phyloP scores from a whole-genome alignment of 176 grass and related monocot genomes.

The Phoenix roebelenii region DNA sequence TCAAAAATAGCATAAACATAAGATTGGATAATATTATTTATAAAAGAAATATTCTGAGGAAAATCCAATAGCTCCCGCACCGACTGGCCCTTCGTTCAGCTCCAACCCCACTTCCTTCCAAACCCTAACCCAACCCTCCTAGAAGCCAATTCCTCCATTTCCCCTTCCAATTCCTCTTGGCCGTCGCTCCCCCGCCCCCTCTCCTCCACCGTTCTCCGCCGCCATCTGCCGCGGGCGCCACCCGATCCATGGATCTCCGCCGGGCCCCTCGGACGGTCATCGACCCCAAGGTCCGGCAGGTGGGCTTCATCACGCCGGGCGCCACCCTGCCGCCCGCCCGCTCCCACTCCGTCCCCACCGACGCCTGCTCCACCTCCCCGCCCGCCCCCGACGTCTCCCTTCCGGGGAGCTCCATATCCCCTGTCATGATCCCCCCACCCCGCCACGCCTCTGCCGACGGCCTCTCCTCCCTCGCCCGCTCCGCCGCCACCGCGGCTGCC shows the following conservation, averaged over 20 bases:
- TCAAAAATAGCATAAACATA: too few species aligned
- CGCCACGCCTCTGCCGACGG: constrained; percentile 38
- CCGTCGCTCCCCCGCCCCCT: not conserved
- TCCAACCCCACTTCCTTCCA: too few species aligned
- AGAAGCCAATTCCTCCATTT: not conserved
- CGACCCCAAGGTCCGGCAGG: constrained; percentile 77
- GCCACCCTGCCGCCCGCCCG: constrained; percentile 19
- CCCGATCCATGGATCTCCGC: constrained; percentile 45
- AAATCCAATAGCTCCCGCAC: too few species aligned
- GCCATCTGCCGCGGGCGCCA: not conserved
- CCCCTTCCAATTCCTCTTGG: not conserved
- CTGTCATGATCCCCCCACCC: constrained; percentile 79
- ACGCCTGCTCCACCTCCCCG: constrained; percentile 15
- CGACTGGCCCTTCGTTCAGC: too few species aligned
- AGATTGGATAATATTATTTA: too few species aligned
- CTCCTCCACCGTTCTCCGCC: constrained; percentile 1
- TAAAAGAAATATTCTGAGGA: too few species aligned
- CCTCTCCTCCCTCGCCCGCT: not conserved
- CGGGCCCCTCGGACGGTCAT: constrained; percentile 49
- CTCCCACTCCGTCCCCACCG: constrained; percentile 6
- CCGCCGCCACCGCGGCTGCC: not conserved
- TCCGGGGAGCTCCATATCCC: constrained; percentile 40
- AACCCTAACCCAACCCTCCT: too few species aligned
- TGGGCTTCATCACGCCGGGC: constrained; percentile 57
- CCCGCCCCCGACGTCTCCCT: constrained; percentile 19